These are phyloP conservation scores for Trichoderma brevicompactum DNA, from an alignment of 2,329 filamentous ascomycete species.

Conservation along the genomic window DNA sequence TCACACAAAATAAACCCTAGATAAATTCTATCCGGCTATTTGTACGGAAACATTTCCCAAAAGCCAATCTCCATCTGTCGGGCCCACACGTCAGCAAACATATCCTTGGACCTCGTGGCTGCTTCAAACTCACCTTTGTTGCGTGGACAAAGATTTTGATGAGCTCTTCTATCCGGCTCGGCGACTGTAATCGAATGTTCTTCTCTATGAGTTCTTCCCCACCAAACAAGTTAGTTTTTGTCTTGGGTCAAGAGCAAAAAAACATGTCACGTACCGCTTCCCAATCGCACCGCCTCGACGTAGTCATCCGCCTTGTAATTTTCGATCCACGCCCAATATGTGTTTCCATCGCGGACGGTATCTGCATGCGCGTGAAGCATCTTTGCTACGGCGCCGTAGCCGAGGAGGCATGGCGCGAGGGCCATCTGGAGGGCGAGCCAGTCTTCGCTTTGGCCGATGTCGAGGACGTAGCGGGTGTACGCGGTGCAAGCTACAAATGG, in stretches of 20 bases:
- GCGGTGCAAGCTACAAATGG: constrained; percentile 68
- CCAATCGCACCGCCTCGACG: constrained; percentile 68
- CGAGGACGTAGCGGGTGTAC: constrained; percentile 84
- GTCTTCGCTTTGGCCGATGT: constrained; percentile 85
- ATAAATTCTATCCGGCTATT: constrained; percentile 28
- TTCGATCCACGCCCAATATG: constrained; percentile 89
- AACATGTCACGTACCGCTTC: constrained; percentile 60
- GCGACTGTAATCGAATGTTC: constrained; percentile 73
- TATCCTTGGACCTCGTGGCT: too few relatives aligned
- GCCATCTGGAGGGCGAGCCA: constrained; percentile 86
- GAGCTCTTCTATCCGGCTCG: constrained; percentile 77
- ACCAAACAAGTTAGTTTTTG: neutral
- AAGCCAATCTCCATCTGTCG: constrained; percentile 58
- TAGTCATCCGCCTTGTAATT: constrained; percentile 88
- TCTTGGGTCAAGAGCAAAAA: neutral
- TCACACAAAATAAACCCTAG: neutral
- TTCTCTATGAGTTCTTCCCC: constrained; percentile 71
- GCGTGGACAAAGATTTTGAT: constrained; percentile 83
- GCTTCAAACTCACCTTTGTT: constrained; percentile 66
- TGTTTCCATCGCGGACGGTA: constrained; percentile 68
- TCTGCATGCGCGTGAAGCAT: constrained; percentile 67
- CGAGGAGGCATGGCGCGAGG: constrained; percentile 85
- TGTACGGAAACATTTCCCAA: constrained; percentile 57
- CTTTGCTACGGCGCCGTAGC: constrained; percentile 79
- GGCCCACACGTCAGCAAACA: constrained; percentile 11